Percentiles rank a stretch among this genome's conserved stretches.
Conservation (phyloP, 371 early-diverging fungal species). For the Mucor irregularis region DNA sequence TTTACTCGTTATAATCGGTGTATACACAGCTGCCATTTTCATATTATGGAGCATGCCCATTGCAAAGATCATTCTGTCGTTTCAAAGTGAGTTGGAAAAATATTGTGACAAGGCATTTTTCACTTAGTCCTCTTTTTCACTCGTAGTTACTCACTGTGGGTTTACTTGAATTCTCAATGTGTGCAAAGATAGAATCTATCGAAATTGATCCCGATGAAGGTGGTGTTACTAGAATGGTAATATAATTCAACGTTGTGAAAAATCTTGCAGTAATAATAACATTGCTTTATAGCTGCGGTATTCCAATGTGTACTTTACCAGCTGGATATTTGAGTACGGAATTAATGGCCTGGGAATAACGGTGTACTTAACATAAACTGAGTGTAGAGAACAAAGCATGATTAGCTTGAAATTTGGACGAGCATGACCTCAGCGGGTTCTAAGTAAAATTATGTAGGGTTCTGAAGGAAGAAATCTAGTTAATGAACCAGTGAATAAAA, state of each 20-base stretch:
- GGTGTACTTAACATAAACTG: too few relatives aligned
- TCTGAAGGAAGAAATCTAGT: too few relatives aligned
- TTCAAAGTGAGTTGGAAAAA: slow-evolving; percentile 66
- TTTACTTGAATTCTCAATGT: slow-evolving; percentile 86
- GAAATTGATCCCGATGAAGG: slow-evolving; percentile 92
- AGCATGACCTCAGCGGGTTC: too few relatives aligned
- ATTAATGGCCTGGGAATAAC: too few relatives aligned
- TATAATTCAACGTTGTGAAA: background rate
- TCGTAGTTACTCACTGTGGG: slow-evolving; percentile 80
- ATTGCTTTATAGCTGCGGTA: slow-evolving; percentile 58
- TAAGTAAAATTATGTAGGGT: too few relatives aligned
- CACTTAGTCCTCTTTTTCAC: background rate
- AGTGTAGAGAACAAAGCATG: too few relatives aligned
- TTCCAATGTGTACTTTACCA: slow-evolving; percentile 73
- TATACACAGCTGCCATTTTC: slow-evolving; percentile 69
- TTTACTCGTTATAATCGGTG: slow-evolving; percentile 71
- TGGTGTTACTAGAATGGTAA: slow-evolving; percentile 84
- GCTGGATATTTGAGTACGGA: slow-evolving; percentile 79
- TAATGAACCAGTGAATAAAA: too few relatives aligned
- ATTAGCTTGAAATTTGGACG: too few relatives aligned
- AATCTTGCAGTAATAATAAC: background rate
- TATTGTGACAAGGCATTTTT: too few relatives aligned
- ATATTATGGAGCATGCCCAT: slow-evolving; percentile 88
- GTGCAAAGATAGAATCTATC: slow-evolving; percentile 89
- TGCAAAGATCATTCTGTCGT: slow-evolving; percentile 80